phyloP scores from a whole-genome alignment of 495 filamentous ascomycete species.

The Articulospora tetracladia region DNA sequence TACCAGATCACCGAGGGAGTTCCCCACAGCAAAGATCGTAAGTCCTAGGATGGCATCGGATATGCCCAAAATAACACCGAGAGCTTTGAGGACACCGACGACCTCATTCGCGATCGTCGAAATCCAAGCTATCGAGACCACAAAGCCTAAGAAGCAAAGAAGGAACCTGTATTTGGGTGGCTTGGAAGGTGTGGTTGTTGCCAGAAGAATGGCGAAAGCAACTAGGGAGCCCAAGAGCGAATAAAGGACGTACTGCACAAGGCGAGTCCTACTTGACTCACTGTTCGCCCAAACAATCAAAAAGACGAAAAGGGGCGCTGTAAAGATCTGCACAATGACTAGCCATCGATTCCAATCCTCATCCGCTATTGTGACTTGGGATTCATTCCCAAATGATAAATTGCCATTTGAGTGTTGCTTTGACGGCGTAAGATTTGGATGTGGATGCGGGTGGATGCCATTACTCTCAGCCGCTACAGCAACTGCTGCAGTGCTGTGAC shows the following conservation, averaged over 20 bases:
- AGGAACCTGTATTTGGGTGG: slow-evolving; percentile 66
- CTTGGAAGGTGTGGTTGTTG: slow-evolving; percentile 53
- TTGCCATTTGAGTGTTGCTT: background rate
- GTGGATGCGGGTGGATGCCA: slow-evolving; percentile 13
- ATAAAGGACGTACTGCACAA: slow-evolving; percentile 59
- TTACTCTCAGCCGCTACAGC: slow-evolving; percentile 19
- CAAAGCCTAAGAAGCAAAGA: slow-evolving; percentile 86
- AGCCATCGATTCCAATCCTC: slow-evolving; percentile 90
- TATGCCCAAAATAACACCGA: slow-evolving; percentile 90
- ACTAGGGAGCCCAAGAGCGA: slow-evolving; percentile 67
- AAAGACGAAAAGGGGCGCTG: slow-evolving; percentile 79
- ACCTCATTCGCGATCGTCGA: slow-evolving; percentile 95
- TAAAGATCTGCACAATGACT: slow-evolving; percentile 77
- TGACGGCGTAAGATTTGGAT: slow-evolving; percentile 14
- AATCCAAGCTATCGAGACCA: slow-evolving; percentile 92
- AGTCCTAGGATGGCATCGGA: slow-evolving; percentile 94
- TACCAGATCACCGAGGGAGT: slow-evolving; percentile 90
- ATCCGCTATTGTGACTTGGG: slow-evolving; percentile 21
- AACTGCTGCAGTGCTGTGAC: slow-evolving; percentile 18
- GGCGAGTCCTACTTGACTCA: slow-evolving; percentile 35
- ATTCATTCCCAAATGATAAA: background rate
- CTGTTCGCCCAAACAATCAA: slow-evolving; percentile 73
- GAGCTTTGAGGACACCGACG: slow-evolving; percentile 87
- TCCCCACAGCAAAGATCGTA: slow-evolving; percentile 95
- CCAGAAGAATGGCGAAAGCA: slow-evolving; percentile 56